phyloP scores from a whole-genome alignment of 1,284 basidiomycete species.

The Trichosporon sp. region DNA sequence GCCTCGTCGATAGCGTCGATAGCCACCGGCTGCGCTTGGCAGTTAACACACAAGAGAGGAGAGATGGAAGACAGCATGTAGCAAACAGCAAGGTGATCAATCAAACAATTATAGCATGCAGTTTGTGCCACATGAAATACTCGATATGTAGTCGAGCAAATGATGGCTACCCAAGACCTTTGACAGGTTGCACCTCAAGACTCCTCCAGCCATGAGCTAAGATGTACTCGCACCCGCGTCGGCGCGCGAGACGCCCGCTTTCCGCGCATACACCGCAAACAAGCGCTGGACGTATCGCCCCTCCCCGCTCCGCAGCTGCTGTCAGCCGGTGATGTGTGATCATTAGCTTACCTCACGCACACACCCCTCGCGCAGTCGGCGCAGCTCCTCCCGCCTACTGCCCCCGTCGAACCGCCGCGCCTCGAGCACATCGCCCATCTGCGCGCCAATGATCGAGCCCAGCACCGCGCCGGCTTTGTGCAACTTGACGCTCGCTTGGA shows the following conservation, averaged over 20 bases:
- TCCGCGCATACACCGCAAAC: constrained; percentile 40
- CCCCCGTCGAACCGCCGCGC: background rate
- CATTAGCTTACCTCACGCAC: constrained; percentile 28
- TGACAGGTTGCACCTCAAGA: too few relatives aligned
- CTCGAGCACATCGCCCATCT: background rate
- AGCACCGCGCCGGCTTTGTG: background rate
- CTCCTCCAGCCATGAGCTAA: too few relatives aligned
- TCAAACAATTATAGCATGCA: constrained; percentile 4
- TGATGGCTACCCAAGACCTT: too few relatives aligned
- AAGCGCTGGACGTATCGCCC: constrained; percentile 32
- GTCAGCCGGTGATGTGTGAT: background rate
- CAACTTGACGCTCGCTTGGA: background rate
- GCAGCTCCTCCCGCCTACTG: constrained; percentile 12
- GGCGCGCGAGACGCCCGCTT: constrained; percentile 6
- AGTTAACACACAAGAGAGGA: too few relatives aligned
- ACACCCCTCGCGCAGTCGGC: constrained; percentile 21
- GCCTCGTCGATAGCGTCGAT: constrained; percentile 19
- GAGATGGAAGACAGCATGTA: constrained; percentile 1
- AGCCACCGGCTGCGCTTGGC: too few relatives aligned
- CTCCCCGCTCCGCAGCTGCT: constrained; percentile 23
- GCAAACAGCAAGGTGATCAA: background rate
- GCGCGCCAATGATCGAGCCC: background rate
- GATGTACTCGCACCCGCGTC: too few relatives aligned
- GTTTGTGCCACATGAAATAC: too few relatives aligned
- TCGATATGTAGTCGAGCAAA: too few relatives aligned